Evolutionary conservation across 2,329 filamentous ascomycete species (phyloP).

Genomic region (Diaporthe citrichinensis): DNA sequence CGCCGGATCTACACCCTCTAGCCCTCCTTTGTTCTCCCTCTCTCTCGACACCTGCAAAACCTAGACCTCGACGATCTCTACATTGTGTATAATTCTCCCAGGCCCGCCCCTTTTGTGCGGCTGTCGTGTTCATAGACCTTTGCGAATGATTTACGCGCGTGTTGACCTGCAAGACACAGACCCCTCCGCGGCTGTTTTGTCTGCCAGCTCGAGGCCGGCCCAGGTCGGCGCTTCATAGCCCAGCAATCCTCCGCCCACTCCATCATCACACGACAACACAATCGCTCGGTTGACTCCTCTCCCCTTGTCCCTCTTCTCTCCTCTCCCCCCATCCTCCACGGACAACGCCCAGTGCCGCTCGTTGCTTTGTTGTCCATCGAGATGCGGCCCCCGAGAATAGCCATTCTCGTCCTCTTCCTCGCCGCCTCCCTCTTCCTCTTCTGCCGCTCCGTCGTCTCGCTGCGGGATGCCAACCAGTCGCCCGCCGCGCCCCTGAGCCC

Average conservation of each 20-base stretch:
- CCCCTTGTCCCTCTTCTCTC: not conserved
- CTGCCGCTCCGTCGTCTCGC: slow-evolving; percentile 65
- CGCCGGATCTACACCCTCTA: slow-evolving; percentile 27
- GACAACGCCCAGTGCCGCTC: slow-evolving; percentile 4
- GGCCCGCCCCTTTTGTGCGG: slow-evolving; percentile 29
- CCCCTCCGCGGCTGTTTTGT: slow-evolving; percentile 37
- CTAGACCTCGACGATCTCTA: slow-evolving; percentile 23
- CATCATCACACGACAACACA: slow-evolving; percentile 28
- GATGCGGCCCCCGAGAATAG: slow-evolving; percentile 69
- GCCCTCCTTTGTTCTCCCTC: slow-evolving; percentile 25
- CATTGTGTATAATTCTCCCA: slow-evolving; percentile 28
- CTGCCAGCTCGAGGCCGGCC: slow-evolving; percentile 33
- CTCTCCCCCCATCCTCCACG: not conserved
- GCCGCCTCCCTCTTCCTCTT: slow-evolving; percentile 68
- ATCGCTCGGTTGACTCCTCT: slow-evolving; percentile 22
- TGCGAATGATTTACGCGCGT: slow-evolving; percentile 39
- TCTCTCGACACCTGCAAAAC: slow-evolving; percentile 21
- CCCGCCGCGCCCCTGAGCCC: slow-evolving; percentile 46
- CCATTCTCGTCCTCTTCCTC: slow-evolving; percentile 68
- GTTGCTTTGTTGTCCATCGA: slow-evolving; percentile 38
- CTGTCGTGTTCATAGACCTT: slow-evolving; percentile 34
- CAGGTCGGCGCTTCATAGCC: slow-evolving; percentile 36
- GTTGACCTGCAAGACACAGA: slow-evolving; percentile 17
- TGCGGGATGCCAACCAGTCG: slow-evolving; percentile 42
- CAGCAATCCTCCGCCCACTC: slow-evolving; percentile 17